Evolutionary conservation across 192 early-diverging fungal species (phyloP).

Genomic region (Phlyctochytrium bullatum): DNA sequence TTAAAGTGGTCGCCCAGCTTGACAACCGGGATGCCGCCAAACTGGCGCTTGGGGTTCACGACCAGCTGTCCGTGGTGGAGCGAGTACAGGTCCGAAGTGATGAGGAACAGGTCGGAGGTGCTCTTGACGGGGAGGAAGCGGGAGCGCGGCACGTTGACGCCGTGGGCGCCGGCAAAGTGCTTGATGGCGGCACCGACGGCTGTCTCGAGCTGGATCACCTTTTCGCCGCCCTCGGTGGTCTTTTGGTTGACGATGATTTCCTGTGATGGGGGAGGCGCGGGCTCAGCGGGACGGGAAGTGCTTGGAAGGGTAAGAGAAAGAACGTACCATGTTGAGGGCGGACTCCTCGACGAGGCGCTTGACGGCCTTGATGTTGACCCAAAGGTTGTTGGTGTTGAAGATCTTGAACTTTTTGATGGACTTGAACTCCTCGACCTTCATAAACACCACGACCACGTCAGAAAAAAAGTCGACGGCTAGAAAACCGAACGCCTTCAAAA

Average conservation of each 20-base stretch:
- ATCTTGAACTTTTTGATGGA: conserved; percentile 99
- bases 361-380: conserved; percentile 49
- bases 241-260: conserved; percentile 99
- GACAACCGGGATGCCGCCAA: conserved; percentile 88
- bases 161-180: conserved; percentile 91
- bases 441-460: too few species aligned
- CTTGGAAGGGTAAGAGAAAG: too few species aligned
- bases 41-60: conserved; percentile 91
- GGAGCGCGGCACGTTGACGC: conserved; percentile 96
- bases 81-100: conserved; percentile 92
- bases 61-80: conserved; percentile 89
- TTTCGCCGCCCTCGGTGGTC: conserved; percentile 88
- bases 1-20: conserved; percentile 99
- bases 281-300: too few species aligned
- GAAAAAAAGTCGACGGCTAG: too few species aligned
- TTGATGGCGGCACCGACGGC: conserved; percentile 99
- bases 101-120: conserved; percentile 94
- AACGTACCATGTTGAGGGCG: conserved; percentile 74
- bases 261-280: too few species aligned
- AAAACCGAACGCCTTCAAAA: too few species aligned
- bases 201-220: conserved; percentile 97
- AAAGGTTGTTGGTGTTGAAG: conserved; percentile 86
- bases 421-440: conserved; percentile 90
- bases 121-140: conserved; percentile 99
- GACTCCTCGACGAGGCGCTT: conserved; percentile 75